phyloP scores from a whole-genome alignment of 176 grass and related monocot genomes.

The Stipa capillata region DNA sequence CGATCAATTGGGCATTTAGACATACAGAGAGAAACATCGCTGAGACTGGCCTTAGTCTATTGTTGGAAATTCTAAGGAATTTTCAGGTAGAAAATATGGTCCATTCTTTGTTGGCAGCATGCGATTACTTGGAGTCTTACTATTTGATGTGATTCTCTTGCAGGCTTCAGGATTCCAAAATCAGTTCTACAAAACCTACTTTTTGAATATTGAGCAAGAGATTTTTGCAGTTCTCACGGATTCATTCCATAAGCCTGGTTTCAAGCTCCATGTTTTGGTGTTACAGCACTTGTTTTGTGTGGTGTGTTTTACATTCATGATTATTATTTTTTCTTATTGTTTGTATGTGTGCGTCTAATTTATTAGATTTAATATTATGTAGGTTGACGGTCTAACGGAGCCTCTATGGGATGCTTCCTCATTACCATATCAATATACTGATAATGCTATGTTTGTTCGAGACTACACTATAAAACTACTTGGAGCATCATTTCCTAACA shows the following conservation, averaged over 20 bases:
- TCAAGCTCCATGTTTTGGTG: slow-evolving; percentile 97
- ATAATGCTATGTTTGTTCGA: slow-evolving; percentile 88
- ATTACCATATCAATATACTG: slow-evolving; percentile 63
- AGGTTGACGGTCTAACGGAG: slow-evolving; percentile 92
- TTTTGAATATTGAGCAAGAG: slow-evolving; percentile 95
- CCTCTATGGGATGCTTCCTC: slow-evolving; percentile 80
- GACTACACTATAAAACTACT: slow-evolving; percentile 97
- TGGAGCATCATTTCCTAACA: slow-evolving; percentile 97
- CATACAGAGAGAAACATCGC: slow-evolving; percentile 99
- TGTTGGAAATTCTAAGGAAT: slow-evolving; percentile 91
- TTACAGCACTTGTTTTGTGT: slow-evolving; percentile 92
- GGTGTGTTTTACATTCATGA: slow-evolving; percentile 34
- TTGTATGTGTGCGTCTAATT: neutral
- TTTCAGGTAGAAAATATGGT: slow-evolving; percentile 59
- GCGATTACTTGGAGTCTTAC: neutral
- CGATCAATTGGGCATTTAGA: slow-evolving; percentile 97
- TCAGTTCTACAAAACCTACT: slow-evolving; percentile 97
- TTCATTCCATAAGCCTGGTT: slow-evolving; percentile 98
- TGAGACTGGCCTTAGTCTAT: slow-evolving; percentile 89
- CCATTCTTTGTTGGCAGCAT: neutral
- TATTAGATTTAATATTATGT: slow-evolving; percentile 9
- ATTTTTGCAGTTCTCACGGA: slow-evolving; percentile 97
- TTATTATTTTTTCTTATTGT: neutral
- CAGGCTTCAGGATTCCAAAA: slow-evolving; percentile 93
- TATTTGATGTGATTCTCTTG: slow-evolving; percentile 10